phyloP scores from a whole-genome alignment of 2,329 filamentous ascomycete species.

The Epicoccum sorghinum region DNA sequence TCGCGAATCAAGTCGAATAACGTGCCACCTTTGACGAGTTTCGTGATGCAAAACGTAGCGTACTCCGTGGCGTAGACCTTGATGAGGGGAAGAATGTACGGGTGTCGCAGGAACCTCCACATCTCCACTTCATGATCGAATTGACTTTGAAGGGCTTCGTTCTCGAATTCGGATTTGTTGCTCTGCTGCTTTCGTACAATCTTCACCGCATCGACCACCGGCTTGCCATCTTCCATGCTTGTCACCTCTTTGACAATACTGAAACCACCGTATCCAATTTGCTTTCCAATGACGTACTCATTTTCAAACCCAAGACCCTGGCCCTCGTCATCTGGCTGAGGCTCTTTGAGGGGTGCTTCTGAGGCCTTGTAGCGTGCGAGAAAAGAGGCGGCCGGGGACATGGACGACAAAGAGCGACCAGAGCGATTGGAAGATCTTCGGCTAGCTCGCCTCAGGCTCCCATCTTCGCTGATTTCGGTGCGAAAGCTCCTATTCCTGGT shows the following conservation, averaged over 20 bases:
- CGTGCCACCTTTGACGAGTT: constrained; percentile 67
- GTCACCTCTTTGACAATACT: constrained; percentile 71
- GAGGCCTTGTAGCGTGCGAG: constrained; percentile 58
- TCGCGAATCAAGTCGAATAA: constrained; percentile 67
- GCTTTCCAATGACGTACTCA: constrained; percentile 70
- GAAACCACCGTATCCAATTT: constrained; percentile 70
- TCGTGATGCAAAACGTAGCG: constrained; percentile 73
- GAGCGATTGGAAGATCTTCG: constrained; percentile 56
- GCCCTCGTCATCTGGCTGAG: constrained; percentile 69
- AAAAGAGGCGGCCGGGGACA: constrained; percentile 65
- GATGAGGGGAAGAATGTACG: constrained; percentile 66
- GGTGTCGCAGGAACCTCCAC: constrained; percentile 69
- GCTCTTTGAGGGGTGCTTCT: constrained; percentile 46
- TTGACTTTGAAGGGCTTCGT: constrained; percentile 69
- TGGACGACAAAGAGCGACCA: constrained; percentile 54
- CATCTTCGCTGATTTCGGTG: constrained; percentile 40
- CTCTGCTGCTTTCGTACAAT: constrained; percentile 67
- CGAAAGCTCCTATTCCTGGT: constrained; percentile 42
- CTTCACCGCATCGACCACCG: constrained; percentile 67
- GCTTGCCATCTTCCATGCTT: constrained; percentile 62
- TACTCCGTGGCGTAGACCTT: constrained; percentile 70
- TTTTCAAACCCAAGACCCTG: constrained; percentile 66
- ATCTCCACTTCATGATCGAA: constrained; percentile 73
- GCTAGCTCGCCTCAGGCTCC: constrained; percentile 44
- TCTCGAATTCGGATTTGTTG: constrained; percentile 64